Evolutionary conservation across 2,329 filamentous ascomycete species (phyloP), one percentile per base, ranked within the genome.

Genomic region (Apiospora rasikravindrae): DNA sequence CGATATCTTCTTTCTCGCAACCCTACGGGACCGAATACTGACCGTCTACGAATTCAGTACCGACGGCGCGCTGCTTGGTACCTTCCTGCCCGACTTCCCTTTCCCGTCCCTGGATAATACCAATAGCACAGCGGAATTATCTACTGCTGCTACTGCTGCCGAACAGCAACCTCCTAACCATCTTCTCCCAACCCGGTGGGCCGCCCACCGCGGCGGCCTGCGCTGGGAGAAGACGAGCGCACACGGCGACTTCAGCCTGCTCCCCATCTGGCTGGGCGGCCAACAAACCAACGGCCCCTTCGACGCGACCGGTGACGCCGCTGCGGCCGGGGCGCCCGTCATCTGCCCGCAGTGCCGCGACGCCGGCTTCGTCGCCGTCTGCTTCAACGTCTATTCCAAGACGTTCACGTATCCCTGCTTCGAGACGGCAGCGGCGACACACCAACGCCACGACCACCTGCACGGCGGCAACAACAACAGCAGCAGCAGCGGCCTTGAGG

Each of bases 311-410:
- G 7, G 47, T 22, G 37, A 40, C 61, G 33, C 16, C 24, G 45
- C 57, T 33, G 45, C 22, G 24, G 44, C 61, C 40, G 40, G 26
- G 24, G n/a, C 33, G 16, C 40, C 61, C 33, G n/a, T 42, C 33
- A 40, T 42, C 37, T 37, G 33, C 47, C 37, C 33, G 33, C 13
- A 74, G 11, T 75, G 74, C 14, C 69, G 70, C 53, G 73, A 72
- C 16, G 69, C 67, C 45, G 73, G 72, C 68, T 74, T 76, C 69
- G 74, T 75, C 29, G 78, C 74, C 13, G 72, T 80, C 5, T 80
- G 78, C 68, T 81, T 81, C 71, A 81, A 81, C 47, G 78, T 81
- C 40, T 79, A 80, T 71, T 78, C 79, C 10, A 79, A 78, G 37
- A 29, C 72, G 2, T 80, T 80, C 72, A 74, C 76, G 2, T 69